Percentiles rank a stretch among this genome's conserved stretches.
Conservation (phyloP, 805 yeast species). For the Metschnikowia noctiluminum region DNA sequence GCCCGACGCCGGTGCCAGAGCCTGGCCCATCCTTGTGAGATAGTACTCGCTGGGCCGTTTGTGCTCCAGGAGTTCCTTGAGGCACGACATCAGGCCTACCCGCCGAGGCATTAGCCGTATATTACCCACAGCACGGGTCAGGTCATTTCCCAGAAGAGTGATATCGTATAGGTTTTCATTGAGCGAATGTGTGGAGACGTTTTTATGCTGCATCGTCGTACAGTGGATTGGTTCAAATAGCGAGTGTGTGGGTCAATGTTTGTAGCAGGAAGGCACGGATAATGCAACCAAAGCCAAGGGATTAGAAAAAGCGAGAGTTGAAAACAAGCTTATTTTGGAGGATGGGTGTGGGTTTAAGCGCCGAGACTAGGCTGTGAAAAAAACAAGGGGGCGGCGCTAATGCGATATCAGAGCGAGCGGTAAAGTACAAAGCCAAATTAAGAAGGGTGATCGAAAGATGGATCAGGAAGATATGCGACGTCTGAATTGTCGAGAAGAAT, state of each 20-base stretch:
- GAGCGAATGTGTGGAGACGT: slow-evolving; percentile 20
- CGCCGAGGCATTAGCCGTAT: slow-evolving; percentile 24
- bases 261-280: not conserved
- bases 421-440: too few relatives aligned
- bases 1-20: slow-evolving; percentile 11
- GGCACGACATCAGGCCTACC: slow-evolving; percentile 27
- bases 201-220: slow-evolving; percentile 19
- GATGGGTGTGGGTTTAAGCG: not conserved
- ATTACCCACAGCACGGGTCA: slow-evolving; percentile 13
- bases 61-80: slow-evolving; percentile 18
- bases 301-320: not conserved
- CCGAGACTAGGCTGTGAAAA: not conserved
- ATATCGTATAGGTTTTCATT: slow-evolving; percentile 29
- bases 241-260: not conserved
- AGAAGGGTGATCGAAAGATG: too few relatives aligned
- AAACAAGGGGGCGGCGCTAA: too few relatives aligned
- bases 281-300: too few relatives aligned
- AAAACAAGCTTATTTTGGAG: not conserved
- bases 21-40: slow-evolving; percentile 28
- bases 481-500: too few relatives aligned
- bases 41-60: slow-evolving; percentile 43
- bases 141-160: slow-evolving; percentile 11
- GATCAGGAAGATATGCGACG: too few relatives aligned
- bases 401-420: too few relatives aligned
- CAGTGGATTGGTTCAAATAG: not conserved